Evolutionary conservation across 192 early-diverging fungal species (phyloP), one percentile per base, ranked within the genome.

Genomic region (Coemansia sp.): DNA sequence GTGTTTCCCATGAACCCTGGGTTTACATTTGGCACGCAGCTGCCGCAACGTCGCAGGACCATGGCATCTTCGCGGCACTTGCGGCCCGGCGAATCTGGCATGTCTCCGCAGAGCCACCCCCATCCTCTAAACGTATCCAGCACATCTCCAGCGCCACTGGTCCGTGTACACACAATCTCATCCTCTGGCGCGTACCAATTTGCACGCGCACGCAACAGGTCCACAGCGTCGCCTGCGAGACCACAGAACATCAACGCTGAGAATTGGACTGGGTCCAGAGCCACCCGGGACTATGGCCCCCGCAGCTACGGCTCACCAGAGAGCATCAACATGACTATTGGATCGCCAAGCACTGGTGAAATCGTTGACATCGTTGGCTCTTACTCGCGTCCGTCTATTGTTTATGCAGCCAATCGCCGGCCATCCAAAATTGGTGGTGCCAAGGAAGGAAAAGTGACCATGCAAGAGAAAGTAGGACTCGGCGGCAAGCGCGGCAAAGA

Each of bases 301-400:
- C 15, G 45, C 27, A 37, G 51, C 21, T 25, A 19, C 21, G 21
- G 21, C 23, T 27, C 60, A 24, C 64, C 59, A 12, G 11, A 19
- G n/a, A 63, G n/a, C 5, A n/a, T 56, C 39, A 51, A 43, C 21
- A 69, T 59, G 62, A 53, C 69, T 10, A 25, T 76, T 23, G 74
- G 74, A 12, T 68, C 65, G 15, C 69, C 74, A 12, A 38, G 22
- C 2, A 35, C 52, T n/a, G 69, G 69, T 2, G 41, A 60, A 11
- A 60, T 76, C 24, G 39, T 70, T 14, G 74, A 76, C 43, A 60
- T 76, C 17, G 56, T 76, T 39, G 74, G 74, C 12, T 71, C 74
- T 3, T 53, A 56, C 15, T 43, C 68, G n/a, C 45, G 32, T 1
- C 69, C 74, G 4, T 68, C 69, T 4, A 62, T 72, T 27, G 47